phyloP scores from a whole-genome alignment of 768 basidiomycete genomes.

The Daedalea quercina region DNA sequence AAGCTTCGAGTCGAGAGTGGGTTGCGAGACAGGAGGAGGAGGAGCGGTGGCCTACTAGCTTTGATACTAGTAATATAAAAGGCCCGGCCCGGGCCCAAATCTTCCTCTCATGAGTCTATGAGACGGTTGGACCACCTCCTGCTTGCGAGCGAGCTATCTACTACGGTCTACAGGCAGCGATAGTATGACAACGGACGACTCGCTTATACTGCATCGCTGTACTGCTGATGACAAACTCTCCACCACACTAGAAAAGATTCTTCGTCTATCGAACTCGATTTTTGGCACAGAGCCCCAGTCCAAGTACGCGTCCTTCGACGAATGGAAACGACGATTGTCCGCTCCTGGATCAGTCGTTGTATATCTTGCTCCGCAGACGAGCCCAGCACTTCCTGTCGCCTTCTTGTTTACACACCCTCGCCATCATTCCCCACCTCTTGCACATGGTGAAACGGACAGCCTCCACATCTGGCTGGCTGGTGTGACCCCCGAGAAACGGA shows the following conservation, averaged over 20 bases:
- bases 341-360: constrained; percentile 11
- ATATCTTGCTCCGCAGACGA: constrained; percentile 8
- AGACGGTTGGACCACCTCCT: too few relatives aligned
- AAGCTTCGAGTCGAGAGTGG: too few relatives aligned
- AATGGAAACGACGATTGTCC: constrained; percentile 14
- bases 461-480: constrained; percentile 21
- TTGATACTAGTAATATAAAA: too few relatives aligned
- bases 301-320: constrained; percentile 15
- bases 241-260: constrained; percentile 1
- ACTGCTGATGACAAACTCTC: not conserved
- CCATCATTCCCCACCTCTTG: constrained; percentile 9
- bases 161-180: too few relatives aligned
- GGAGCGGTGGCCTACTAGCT: too few relatives aligned
- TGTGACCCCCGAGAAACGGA: constrained; percentile 11
- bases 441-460: constrained; percentile 7
- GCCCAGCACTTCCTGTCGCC: constrained; percentile 5
- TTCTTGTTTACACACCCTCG: constrained; percentile 18
- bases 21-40: too few relatives aligned
- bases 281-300: constrained; percentile 14
- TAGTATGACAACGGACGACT: too few relatives aligned
- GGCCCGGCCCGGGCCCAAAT: too few relatives aligned
- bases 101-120: too few relatives aligned
- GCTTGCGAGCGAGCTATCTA: too few relatives aligned
- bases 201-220: not conserved
- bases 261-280: constrained; percentile 17